Conservation (phyloP, 495 filamentous ascomycete genomes). For the Aspergillus baeticus region DNA sequence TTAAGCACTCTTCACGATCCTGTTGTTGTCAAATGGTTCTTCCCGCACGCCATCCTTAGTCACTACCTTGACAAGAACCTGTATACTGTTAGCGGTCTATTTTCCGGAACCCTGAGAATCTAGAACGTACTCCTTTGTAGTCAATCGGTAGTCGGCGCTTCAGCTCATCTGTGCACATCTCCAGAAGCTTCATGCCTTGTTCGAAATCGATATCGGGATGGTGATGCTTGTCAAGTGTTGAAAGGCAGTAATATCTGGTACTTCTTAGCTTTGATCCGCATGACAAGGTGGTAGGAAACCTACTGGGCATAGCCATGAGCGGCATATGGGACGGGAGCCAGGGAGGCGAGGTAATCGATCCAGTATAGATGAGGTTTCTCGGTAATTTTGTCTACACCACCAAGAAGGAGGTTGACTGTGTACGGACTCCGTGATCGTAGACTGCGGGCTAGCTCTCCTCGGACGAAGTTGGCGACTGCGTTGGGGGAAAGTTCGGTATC, state of each 20-base stretch:
- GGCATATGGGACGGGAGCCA: slow-evolving; percentile 87
- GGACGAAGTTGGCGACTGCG: slow-evolving; percentile 87
- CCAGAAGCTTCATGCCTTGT: slow-evolving; percentile 83
- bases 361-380: slow-evolving; percentile 89
- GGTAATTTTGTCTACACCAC: slow-evolving; percentile 85
- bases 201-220: slow-evolving; percentile 87
- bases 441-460: slow-evolving; percentile 84
- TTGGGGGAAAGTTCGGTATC: slow-evolving; percentile 83
- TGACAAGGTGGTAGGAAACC: slow-evolving; percentile 29
- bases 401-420: slow-evolving; percentile 91
- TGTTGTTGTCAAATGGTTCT: slow-evolving; percentile 76
- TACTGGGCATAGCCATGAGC: slow-evolving; percentile 98
- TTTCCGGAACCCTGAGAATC: background rate
- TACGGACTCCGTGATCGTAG: slow-evolving; percentile 90
- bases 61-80: slow-evolving; percentile 85
- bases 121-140: slow-evolving; percentile 78
- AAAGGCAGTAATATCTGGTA: slow-evolving; percentile 83
- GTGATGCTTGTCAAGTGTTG: slow-evolving; percentile 96
- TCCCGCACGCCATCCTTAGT: slow-evolving; percentile 87
- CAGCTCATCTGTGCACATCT: slow-evolving; percentile 93
- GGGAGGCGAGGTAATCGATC: slow-evolving; percentile 92
- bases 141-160: slow-evolving; percentile 95
- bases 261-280: slow-evolving; percentile 20
- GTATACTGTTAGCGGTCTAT: slow-evolving; percentile 18
- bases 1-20: slow-evolving; percentile 66